These are phyloP conservation scores for Thuidium tamariscinum DNA, from an alignment of 225 moss, liverwort and hornwort species.

Conservation along the genomic window DNA sequence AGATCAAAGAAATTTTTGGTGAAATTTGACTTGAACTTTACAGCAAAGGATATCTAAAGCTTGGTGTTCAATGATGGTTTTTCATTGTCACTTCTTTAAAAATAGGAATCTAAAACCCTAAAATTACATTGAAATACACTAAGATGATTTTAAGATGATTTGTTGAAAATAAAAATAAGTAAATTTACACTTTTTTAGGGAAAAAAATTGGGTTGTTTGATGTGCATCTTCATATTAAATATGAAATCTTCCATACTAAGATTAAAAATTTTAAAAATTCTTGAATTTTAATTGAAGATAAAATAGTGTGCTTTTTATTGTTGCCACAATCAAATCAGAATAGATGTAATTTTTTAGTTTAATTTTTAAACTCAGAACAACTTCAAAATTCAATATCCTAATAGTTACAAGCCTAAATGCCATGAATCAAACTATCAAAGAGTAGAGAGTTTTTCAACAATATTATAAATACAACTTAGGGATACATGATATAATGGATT, in stretches of 20 bases:
- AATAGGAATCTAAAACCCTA: background rate
- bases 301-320: background rate
- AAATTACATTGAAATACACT: background rate
- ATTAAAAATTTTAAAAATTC: background rate
- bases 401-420: too few relatives aligned
- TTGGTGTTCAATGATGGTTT: background rate
- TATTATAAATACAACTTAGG: too few relatives aligned
- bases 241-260: background rate
- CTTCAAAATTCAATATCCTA: too few relatives aligned
- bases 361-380: too few relatives aligned
- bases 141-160: background rate
- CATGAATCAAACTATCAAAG: too few relatives aligned
- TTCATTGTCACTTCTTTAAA: background rate
- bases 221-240: background rate
- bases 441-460: too few relatives aligned
- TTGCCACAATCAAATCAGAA: too few relatives aligned
- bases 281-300: background rate
- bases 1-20: background rate
- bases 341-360: too few relatives aligned
- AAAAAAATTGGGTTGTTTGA: background rate
- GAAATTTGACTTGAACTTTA: background rate
- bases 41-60: background rate
- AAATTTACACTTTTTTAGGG: background rate
- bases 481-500: too few relatives aligned
- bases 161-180: background rate